Base-by-base conservation (phyloP, 495 filamentous ascomycete species). In the Stereocaulon alpinum region DNA sequence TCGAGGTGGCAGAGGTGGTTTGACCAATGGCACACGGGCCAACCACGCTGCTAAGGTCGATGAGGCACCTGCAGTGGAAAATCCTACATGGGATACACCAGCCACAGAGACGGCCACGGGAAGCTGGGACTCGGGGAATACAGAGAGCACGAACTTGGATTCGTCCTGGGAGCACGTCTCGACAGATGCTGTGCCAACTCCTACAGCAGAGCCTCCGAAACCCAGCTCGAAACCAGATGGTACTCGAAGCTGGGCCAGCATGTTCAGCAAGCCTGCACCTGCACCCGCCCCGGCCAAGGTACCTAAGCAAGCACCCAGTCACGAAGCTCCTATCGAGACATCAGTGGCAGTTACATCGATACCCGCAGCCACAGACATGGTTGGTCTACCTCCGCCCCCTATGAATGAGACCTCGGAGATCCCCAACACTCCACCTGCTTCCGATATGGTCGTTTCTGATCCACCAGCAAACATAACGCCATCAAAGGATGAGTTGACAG, bases 401-500 rank as follows among this genome's bases (percentile, higher is more conserved):
- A 50, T 64, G 2, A 64, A 68, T n/a, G 58, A 59, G n/a, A 59
- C 44, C 12, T 60, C 63, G 18, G 60, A 67, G 22, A 44, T 61
- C 20, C 63, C 66, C 15, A 66, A 53, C 17, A 68, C 66, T 30
- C 66, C 66, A 29, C 66, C 66, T 41, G 42, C 53, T 6, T 56
- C 66, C 32, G 59, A 58, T 20, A 11, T 64, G 22, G 51, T 53
- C 30, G 29, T 55, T 10, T 61, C 66, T 24, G 63, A 68, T 22
- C 80, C 83, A 55, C 75, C 81, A 54, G 70, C 77, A 12, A 71
- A 76, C 27, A 70, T 89, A 12, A 74, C 79, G 30, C 84, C 87
- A 7, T 80, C 87, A n/a, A 85, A 88, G 68, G 87, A 89, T 69
- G 82, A 91, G 59, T 80, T 97, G 64, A 97, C 94, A 1, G 85